Percentiles rank a stretch among this genome's conserved stretches.
Evolutionary conservation across 805 yeast genomes (phyloP).

Genomic region (Spencermartinsiella europaea): DNA sequence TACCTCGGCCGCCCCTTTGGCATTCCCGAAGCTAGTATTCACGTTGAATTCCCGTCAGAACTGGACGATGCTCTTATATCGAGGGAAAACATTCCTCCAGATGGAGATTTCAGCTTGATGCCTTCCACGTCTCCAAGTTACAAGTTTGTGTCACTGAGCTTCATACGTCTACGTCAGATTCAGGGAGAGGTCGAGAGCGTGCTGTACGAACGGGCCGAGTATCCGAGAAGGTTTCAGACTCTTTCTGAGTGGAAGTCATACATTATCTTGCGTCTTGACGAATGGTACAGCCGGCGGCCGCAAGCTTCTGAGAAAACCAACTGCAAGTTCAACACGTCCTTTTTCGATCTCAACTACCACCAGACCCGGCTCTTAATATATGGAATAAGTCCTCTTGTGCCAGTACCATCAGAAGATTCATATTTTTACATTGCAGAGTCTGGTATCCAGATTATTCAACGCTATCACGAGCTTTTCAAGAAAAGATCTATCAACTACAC

Average conservation of each 20-base stretch:
- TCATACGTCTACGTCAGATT: slow-evolving; percentile 63
- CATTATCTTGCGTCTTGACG: slow-evolving; percentile 47
- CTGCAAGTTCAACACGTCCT: slow-evolving; percentile 66
- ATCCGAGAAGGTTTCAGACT: slow-evolving; percentile 56
- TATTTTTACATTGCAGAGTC: slow-evolving; percentile 54
- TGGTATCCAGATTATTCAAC: slow-evolving; percentile 58
- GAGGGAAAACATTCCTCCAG: slow-evolving; percentile 25
- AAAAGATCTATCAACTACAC: slow-evolving; percentile 69
- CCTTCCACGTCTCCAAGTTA: slow-evolving; percentile 46
- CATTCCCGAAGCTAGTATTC: slow-evolving; percentile 74
- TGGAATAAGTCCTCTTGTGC: slow-evolving; percentile 72
- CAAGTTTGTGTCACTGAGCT: slow-evolving; percentile 59
- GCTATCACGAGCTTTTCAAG: slow-evolving; percentile 55
- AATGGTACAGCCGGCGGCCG: slow-evolving; percentile 60
- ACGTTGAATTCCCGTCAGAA: slow-evolving; percentile 64
- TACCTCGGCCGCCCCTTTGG: slow-evolving; percentile 86
- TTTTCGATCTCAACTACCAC: slow-evolving; percentile 69
- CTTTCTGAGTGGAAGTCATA: slow-evolving; percentile 60
- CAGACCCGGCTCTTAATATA: slow-evolving; percentile 68
- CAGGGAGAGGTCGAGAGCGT: slow-evolving; percentile 74
- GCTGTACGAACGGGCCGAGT: slow-evolving; percentile 63
- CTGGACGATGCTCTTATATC: slow-evolving; percentile 65
- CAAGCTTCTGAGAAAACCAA: slow-evolving; percentile 55
- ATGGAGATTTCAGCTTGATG: slow-evolving; percentile 19
- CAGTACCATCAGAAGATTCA: slow-evolving; percentile 49